Conservation (phyloP, 108 stramenopile genomes). For the Cyclotella sp. region DNA sequence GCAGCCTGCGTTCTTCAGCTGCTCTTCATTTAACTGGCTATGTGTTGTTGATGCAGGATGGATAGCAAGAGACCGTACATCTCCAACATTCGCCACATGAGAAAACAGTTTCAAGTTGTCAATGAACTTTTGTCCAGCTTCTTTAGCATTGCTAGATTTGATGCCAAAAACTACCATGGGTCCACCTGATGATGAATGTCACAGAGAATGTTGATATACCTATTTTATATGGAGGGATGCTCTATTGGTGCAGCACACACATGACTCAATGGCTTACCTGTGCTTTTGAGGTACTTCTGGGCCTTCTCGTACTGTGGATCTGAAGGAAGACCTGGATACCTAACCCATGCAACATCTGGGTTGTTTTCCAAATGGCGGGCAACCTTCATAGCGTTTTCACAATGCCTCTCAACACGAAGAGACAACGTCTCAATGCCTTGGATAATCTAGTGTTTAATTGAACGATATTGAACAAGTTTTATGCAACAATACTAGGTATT, state of each 20-base stretch:
- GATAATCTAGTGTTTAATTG: conserved; percentile 33
- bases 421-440: conserved; percentile 92
- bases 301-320: conserved; percentile 65
- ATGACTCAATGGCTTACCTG: conserved; percentile 19
- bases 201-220: too few species aligned
- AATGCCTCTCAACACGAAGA: conserved; percentile 88
- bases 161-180: conserved; percentile 85
- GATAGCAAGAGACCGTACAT: conserved; percentile 81
- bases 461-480: not conserved
- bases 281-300: conserved; percentile 80
- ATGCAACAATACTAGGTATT: not conserved
- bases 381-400: conserved; percentile 81
- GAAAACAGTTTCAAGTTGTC: conserved; percentile 66
- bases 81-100: conserved; percentile 95
- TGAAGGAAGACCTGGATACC: conserved; percentile 74
- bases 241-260: not conserved
- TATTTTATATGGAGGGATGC: too few species aligned
- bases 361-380: conserved; percentile 75
- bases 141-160: conserved; percentile 53
- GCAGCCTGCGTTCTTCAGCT: conserved; percentile 75
- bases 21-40: conserved; percentile 74
- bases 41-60: conserved; percentile 93
- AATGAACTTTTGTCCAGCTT: conserved; percentile 79
- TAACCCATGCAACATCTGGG: conserved; percentile 79
- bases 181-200: conserved; percentile 38